A percentile compares a stretch with the other conserved stretches of the same genome.
Evolutionary conservation across 352 stramenopile genomes (phyloP).

Genomic region (Globisporangium heterothallicum): DNA sequence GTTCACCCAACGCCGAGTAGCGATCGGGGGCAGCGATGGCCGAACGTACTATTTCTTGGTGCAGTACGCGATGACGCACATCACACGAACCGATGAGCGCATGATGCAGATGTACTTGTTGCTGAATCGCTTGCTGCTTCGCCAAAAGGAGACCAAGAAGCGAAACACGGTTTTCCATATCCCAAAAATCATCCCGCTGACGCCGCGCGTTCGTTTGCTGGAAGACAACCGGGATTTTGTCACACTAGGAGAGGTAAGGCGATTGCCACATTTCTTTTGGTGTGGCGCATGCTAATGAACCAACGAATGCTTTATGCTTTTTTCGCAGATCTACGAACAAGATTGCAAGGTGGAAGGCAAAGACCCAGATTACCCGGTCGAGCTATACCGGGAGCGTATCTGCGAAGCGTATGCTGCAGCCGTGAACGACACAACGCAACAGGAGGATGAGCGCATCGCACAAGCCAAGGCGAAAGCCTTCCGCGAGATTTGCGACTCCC

Average conservation of each 20-base stretch:
- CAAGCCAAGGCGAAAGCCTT: slow-evolving; percentile 68
- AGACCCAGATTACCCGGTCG: slow-evolving; percentile 73
- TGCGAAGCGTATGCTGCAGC: slow-evolving; percentile 57
- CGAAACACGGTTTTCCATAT: slow-evolving; percentile 88
- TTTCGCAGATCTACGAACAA: slow-evolving; percentile 66
- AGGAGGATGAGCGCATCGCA: slow-evolving; percentile 60
- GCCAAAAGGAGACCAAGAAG: slow-evolving; percentile 85
- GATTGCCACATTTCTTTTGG: no score
- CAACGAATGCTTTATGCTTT: background rate
- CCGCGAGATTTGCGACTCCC: slow-evolving; percentile 66
- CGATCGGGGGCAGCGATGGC: slow-evolving; percentile 87
- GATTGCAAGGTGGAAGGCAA: slow-evolving; percentile 62
- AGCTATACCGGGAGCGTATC: slow-evolving; percentile 71
- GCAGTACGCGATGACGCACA: slow-evolving; percentile 91
- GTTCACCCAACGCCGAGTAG: slow-evolving; percentile 88
- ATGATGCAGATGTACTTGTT: slow-evolving; percentile 92
- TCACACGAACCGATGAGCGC: slow-evolving; percentile 91
- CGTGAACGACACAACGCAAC: slow-evolving; percentile 28
- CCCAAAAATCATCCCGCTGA: slow-evolving; percentile 91
- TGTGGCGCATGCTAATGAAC: no score
- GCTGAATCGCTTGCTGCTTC: slow-evolving; percentile 79
- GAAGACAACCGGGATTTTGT: slow-evolving; percentile 84
- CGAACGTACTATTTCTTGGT: slow-evolving; percentile 89
- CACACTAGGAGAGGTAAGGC: slow-evolving; percentile 75
- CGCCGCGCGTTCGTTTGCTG: slow-evolving; percentile 82